Percentiles rank a stretch among this genome's conserved stretches.
phyloP scores from a whole-genome alignment of 2,329 filamentous ascomycete species.

The Ascochyta viciae-villosae region DNA sequence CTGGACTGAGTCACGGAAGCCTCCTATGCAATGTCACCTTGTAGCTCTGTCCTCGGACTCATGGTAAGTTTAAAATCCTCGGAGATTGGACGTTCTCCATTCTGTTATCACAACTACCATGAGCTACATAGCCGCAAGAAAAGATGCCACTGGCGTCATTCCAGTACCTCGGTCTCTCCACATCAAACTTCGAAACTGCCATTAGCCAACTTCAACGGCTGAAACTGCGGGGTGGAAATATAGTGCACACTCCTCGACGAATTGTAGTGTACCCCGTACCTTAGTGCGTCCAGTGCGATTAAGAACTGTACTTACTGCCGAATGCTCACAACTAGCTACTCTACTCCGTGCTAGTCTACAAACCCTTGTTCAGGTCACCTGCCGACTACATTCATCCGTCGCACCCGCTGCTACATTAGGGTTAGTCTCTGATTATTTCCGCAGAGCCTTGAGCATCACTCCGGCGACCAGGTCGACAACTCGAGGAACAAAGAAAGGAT shows the following conservation, averaged over 20 bases:
- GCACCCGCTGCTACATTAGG: conserved; percentile 14
- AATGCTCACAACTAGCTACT: not conserved
- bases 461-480: not conserved
- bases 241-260: not conserved
- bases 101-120: too few relatives aligned
- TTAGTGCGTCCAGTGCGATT: not conserved
- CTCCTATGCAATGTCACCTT: not conserved
- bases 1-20: not conserved
- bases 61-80: not conserved
- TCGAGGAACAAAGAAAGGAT: not conserved
- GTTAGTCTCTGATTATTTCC: not conserved
- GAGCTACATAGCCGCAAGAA: not conserved
- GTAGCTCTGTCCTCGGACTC: not conserved
- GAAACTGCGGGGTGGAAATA: not conserved
- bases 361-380: not conserved
- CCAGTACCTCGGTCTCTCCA: not conserved
- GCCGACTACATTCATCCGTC: not conserved
- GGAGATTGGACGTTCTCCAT: not conserved
- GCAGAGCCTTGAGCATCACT: not conserved
- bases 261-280: not conserved
- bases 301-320: not conserved
- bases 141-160: not conserved
- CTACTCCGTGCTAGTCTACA: not conserved
- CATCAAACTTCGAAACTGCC: not conserved
- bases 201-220: not conserved